Evolutionary conservation across 2,329 filamentous ascomycete genomes (phyloP), one percentile per base, ranked within the genome.

Genomic region (Aschersonia sp.): DNA sequence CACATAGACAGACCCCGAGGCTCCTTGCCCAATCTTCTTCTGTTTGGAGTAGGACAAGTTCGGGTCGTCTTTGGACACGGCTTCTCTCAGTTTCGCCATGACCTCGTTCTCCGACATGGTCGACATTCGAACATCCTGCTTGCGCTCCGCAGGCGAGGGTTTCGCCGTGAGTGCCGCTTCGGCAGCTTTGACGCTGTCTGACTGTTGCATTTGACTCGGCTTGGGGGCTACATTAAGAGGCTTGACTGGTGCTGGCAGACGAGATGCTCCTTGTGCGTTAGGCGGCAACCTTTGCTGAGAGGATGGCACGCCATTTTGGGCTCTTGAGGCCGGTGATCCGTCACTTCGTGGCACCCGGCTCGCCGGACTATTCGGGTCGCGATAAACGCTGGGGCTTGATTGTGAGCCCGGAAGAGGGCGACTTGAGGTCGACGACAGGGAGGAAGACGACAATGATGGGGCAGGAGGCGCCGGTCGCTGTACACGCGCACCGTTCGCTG

Each of bases 1-100:
- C 52, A 98, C 91, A 60, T 98, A 98, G 45, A 98, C 92, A 29
- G 91, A 97, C 50, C 92, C 92, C 52, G 92, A 98, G 48, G 92
- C 92, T 67, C 92, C 92, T 65, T 98, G 92, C 28, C 92, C 92
- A 65, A 98, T 97, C 76, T 98, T 98, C 77, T 96, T 96, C 69
- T 97, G 92, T 72, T 98, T 98, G 59, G 89, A 91, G 71, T 98
- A 98, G 30, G 89, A 95, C 55, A 94, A 73, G 58, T 94, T 85
- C 47, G 92, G 92, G 61, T 94, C 89, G 51, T 95, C 89, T 64
- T 94, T 94, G 52, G 89, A 96, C 1, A 98, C 92, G 5, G 92
- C 91, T 55, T 94, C 87, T 61, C 89, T 85, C 47, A 98, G 75
- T 62, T 89, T 92, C 54, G 87, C 84, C 92, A 98, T 98, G 49